Percentiles rank a stretch among this genome's conserved stretches.
phyloP scores from a whole-genome alignment of 805 yeast genomes.

The Lachancea meyersii region DNA sequence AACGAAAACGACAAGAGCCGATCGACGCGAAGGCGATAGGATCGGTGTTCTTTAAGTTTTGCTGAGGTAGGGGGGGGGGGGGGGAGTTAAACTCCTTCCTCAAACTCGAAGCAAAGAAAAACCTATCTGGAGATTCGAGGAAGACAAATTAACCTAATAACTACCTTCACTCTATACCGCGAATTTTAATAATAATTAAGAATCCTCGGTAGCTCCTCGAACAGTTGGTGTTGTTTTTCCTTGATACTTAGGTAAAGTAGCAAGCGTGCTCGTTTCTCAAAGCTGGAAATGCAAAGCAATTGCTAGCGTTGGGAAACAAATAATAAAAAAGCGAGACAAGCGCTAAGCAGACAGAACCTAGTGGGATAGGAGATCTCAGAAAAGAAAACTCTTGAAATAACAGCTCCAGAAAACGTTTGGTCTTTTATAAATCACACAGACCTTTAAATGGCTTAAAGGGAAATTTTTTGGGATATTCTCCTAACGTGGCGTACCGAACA shows the following conservation, averaged over 20 bases:
- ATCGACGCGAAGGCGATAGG: background rate
- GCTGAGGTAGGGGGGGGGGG: background rate
- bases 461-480: no score
- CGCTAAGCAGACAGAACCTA: no score
- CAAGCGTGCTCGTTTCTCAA: no score
- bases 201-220: constrained; percentile 5
- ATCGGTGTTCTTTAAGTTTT: background rate
- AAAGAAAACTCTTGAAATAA: constrained; percentile 4
- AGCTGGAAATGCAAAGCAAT: no score
- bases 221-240: background rate
- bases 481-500: no score
- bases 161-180: constrained; percentile 22
- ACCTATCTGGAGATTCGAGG: constrained; percentile 11
- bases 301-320: no score
- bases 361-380: background rate
- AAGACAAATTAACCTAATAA: constrained; percentile 33
- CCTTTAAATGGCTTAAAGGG: no score
- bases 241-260: no score
- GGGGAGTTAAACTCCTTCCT: background rate
- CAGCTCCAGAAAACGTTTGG: background rate
- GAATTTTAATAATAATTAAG: background rate
- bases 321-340: no score
- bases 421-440: no score
- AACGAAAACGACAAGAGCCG: background rate
- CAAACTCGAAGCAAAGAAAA: constrained; percentile 1